Percentiles rank a stretch among this genome's conserved stretches.
Evolutionary conservation across 192 early-diverging fungal genomes (phyloP).

Genomic region (Coemansia sp.): DNA sequence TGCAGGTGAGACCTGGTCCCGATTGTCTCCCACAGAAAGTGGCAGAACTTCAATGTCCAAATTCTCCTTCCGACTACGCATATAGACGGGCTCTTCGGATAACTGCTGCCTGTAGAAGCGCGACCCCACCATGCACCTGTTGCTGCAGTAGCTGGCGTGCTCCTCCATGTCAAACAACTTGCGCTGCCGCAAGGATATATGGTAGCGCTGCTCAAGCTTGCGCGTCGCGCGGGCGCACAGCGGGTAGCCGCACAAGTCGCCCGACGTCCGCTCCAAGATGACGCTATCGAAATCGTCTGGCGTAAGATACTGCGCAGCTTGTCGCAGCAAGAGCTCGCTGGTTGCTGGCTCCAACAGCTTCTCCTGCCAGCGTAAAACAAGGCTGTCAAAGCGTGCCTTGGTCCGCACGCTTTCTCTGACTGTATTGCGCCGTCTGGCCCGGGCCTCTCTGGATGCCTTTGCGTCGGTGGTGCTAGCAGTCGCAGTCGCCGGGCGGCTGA

Average conservation of each 20-base stretch:
- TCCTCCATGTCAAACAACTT: slow-evolving; percentile 79
- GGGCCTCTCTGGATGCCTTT: slow-evolving; percentile 3
- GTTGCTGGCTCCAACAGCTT: slow-evolving; percentile 29
- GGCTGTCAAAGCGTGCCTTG: slow-evolving; percentile 31
- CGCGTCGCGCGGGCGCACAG: slow-evolving; percentile 57
- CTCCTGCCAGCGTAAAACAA: slow-evolving; percentile 42
- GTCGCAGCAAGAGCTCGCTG: slow-evolving; percentile 16
- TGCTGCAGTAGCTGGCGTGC: slow-evolving; percentile 67
- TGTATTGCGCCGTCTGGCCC: slow-evolving; percentile 8
- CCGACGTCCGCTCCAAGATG: slow-evolving; percentile 69
- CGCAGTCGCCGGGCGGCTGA: not conserved
- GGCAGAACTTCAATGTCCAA: slow-evolving; percentile 25
- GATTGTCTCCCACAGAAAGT: not conserved
- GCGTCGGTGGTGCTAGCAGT: not conserved
- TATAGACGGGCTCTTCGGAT: slow-evolving; percentile 72
- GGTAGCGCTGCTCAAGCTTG: slow-evolving; percentile 42
- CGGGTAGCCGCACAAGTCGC: slow-evolving; percentile 78
- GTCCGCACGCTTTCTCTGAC: slow-evolving; percentile 29
- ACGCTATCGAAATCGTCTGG: slow-evolving; percentile 67
- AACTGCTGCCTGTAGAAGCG: slow-evolving; percentile 70
- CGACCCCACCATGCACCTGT: slow-evolving; percentile 68
- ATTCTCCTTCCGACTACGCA: slow-evolving; percentile 39
- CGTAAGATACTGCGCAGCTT: slow-evolving; percentile 62
- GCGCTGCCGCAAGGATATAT: slow-evolving; percentile 66
- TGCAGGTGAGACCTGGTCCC: not conserved